Evolutionary conservation across 164 flowering plant genomes (phyloP), one percentile per base, ranked within the genome.

Genomic region (Vitis rotundifolia): DNA sequence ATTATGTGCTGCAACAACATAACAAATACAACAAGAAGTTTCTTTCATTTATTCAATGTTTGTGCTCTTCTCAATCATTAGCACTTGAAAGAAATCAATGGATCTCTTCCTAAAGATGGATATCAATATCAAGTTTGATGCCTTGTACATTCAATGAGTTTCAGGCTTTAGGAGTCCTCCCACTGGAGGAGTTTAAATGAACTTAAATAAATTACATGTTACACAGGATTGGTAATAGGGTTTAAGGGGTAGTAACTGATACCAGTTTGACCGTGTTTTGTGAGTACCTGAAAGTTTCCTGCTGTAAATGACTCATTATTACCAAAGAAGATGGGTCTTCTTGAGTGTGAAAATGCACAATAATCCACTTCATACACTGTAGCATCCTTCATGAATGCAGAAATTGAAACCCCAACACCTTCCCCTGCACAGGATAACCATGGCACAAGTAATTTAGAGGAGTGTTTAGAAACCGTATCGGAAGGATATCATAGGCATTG

Each of bases 331-430:
- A 85, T 61, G 51, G 56, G 72, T 72, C 96, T 87, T 64, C 75
- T 80, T 19, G 70, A 70, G 59, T 81, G 83, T 9, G 85, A 53
- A 77, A 82, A 87, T 44, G 84, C 97, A 73, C 97, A 93, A 60
- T 89, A 93, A 1, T 86, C 87, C 14, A 87, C 91, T 53, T 84
- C 87, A 67, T 76, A 80, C 0, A 90, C 93, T 8, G 49, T 61
- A 18, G 66, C 48, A 28, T 71, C 84, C 58, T 84, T 60, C 78
- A 65, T 11, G 73, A 85, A 81, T 44, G 79, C 75, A 64, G 90
- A 80, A 61, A 90, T 73, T 3, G 86, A 70, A 71, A 80, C 78
- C 10, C 90, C 94, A 63, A 92, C 94, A 67, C 89, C 96, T 84
- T 87, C 97, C 49, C 97, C 97, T 92, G 82, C 73, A 80, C 8